A percentile compares a stretch with the other conserved stretches of the same genome.
phyloP scores from a whole-genome alignment of 202 grass and related monocot genomes.

The Bolboschoenoplectus hybrid region DNA sequence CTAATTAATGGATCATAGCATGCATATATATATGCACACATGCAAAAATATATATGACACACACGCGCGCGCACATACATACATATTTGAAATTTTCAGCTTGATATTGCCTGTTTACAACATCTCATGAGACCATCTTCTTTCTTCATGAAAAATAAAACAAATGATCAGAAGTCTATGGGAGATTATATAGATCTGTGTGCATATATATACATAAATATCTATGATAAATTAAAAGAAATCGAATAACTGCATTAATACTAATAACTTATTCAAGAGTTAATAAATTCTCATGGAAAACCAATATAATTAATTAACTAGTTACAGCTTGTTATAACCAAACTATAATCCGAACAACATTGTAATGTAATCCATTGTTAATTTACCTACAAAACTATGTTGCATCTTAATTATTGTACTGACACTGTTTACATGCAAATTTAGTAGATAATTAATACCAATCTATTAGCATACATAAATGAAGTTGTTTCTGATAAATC shows the following conservation, averaged over 20 bases:
- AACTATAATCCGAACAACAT: slow-evolving; percentile 26
- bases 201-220: not conserved
- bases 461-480: slow-evolving; percentile 31
- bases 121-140: not conserved
- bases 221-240: not conserved
- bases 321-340: slow-evolving; percentile 19
- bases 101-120: not conserved
- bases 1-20: not conserved
- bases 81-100: not conserved
- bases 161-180: not conserved
- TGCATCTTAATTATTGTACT: slow-evolving; percentile 7
- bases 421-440: slow-evolving; percentile 24
- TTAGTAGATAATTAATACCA: slow-evolving; percentile 13
- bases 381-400: slow-evolving; percentile 31
- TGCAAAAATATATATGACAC: not conserved
- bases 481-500: slow-evolving; percentile 27
- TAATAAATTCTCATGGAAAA: not conserved
- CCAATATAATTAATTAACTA: not conserved
- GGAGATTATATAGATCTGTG: not conserved
- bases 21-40: not conserved
- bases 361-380: slow-evolving; percentile 5
- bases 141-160: not conserved
- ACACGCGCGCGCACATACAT: not conserved
- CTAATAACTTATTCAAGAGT: not conserved
- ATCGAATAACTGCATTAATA: not conserved